Base-by-base conservation (phyloP, 495 filamentous ascomycete species). In the Letharia columbiana region DNA sequence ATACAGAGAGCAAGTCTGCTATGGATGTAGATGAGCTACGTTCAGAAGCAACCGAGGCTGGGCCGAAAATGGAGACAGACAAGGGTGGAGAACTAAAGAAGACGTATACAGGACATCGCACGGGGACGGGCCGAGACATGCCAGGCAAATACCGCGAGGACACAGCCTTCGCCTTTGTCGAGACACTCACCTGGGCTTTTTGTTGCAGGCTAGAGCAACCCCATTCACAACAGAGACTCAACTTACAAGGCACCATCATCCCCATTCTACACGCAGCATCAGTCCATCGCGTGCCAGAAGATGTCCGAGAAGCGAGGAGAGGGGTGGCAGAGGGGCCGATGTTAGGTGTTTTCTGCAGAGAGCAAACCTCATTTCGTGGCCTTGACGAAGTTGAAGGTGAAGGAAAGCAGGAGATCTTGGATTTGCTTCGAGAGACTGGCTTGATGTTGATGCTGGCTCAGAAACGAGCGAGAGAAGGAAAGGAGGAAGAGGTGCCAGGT, bases 181-280 rank as follows among this genome's bases (percentile, higher is more conserved):
- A 96, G 76, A 83, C 90, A 54, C 83, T 89, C 1, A 82, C 86
- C 11, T 95, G 90, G 82, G 85, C 89, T 44, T 94, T 92, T 72
- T 86, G 86, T 33, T 91, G 89, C 75, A 89, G 88, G 61, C 81
- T 90, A 50, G 77, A 82, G 0, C 77, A 84, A 18, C 83, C 89
- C 8, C 81, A 85, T 12, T 73, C 80, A 20, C 85, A 86, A 47
- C 89, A 89, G 4, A 80, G 86, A 31, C 73, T 92, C 2, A 76
- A 82, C 37, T 73, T 91, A 31, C 76, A 79, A 47, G 77, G 76
- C 57, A 66, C 87, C 66, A 74, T 84, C 63, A 77, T 82, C 66
- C 78, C 82, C 37, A 77, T 84, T 40, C 70, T 81, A 31, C 80
- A 84, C 67, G 79, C 77, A 44, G 76, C 77, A 71, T 83, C 87